Percentiles rank a stretch among this genome's conserved stretches.
Evolutionary conservation across 106 monocot genomes (phyloP).

Genomic region (Alisma plantagoaquatica): DNA sequence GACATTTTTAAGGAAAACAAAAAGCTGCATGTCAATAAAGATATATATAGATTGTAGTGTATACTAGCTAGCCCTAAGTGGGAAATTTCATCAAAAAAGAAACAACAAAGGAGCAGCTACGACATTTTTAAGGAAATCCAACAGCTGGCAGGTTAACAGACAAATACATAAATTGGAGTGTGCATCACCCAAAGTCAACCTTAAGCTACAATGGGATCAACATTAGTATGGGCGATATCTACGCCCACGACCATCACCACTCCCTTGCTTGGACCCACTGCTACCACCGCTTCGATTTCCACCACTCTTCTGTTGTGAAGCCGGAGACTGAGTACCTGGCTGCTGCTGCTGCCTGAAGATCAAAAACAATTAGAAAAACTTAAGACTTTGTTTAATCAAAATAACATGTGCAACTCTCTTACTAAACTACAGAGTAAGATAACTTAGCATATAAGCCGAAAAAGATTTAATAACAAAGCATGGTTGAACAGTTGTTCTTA

Average conservation of each 20-base stretch:
- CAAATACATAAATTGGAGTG: too few relatives aligned
- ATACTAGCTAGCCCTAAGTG: too few relatives aligned
- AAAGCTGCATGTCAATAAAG: too few relatives aligned
- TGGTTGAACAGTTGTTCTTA: slow-evolving; percentile 19
- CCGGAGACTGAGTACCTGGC: neutral
- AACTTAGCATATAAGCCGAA: neutral
- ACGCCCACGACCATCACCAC: slow-evolving; percentile 8
- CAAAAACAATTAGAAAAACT: neutral
- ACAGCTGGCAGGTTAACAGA: too few relatives aligned
- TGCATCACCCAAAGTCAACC: too few relatives aligned
- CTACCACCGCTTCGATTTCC: slow-evolving; percentile 9
- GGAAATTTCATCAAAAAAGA: too few relatives aligned
- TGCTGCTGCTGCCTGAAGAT: slow-evolving; percentile 10
- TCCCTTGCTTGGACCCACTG: slow-evolving; percentile 6
- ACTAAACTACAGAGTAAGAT: neutral
- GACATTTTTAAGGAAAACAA: too few relatives aligned
- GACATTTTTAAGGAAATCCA: too few relatives aligned
- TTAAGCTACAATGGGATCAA: too few relatives aligned
- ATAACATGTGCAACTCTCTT: neutral
- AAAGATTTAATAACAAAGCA: neutral
- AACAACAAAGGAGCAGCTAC: too few relatives aligned
- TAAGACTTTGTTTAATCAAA: too few relatives aligned
- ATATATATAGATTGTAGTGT: too few relatives aligned
- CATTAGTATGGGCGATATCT: slow-evolving; percentile 19
- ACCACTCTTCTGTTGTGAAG: slow-evolving; percentile 6